Conservation (phyloP, 1,284 basidiomycete genomes). For the Hortiboletus rubellus region DNA sequence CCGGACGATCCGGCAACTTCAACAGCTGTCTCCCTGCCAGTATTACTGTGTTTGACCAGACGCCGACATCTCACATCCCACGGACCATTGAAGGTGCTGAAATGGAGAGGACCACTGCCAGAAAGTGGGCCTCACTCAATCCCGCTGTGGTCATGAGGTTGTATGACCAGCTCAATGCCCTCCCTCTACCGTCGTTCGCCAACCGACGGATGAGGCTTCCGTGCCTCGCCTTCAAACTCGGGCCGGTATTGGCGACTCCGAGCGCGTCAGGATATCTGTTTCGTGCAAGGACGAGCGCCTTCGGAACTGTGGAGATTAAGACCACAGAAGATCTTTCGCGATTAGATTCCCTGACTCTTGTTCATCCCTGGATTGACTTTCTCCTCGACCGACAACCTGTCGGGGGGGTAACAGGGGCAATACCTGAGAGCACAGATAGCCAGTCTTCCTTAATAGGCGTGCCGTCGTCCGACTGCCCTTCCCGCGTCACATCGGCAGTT, state of each 20-base stretch:
- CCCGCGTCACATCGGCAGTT: background rate
- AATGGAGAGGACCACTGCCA: background rate
- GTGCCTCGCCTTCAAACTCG: slow-evolving; percentile 5
- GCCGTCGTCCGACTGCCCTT: background rate
- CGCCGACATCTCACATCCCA: background rate
- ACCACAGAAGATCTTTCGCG: background rate
- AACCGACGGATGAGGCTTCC: slow-evolving; percentile 8
- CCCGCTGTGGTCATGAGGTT: background rate
- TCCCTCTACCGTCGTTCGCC: background rate
- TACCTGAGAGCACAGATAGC: too few relatives aligned
- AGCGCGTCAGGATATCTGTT: background rate
- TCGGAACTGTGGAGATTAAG: background rate
- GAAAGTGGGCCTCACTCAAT: background rate
- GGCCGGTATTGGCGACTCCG: background rate
- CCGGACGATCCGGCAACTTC: background rate
- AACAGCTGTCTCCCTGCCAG: background rate
- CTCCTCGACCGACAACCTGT: background rate
- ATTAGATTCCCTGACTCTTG: background rate
- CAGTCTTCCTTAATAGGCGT: background rate
- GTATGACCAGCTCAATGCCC: background rate
- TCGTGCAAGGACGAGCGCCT: background rate
- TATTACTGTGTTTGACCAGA: background rate
- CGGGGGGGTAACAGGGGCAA: too few relatives aligned
- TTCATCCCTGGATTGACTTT: slow-evolving; percentile 2
- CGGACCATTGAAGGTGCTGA: background rate